Conservation (phyloP, 805 yeast genomes). For the Sugiyamaella lignohabitans region DNA sequence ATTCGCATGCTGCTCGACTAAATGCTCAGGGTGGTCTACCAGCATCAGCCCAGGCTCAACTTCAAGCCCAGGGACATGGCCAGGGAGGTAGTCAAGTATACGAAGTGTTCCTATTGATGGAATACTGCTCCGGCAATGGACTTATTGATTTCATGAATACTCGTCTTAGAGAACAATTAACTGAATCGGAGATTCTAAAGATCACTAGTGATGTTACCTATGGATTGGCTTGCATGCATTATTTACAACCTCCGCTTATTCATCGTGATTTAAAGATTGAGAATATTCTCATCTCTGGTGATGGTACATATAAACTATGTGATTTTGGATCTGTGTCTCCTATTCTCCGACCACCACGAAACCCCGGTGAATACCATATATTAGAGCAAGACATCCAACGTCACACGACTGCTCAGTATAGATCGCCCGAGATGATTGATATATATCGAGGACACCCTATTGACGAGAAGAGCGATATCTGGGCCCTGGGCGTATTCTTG, state of each 20-base stretch:
- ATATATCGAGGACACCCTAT: slow-evolving; percentile 74
- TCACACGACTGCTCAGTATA: slow-evolving; percentile 93
- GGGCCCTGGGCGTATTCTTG: slow-evolving; percentile 93
- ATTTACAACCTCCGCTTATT: slow-evolving; percentile 55
- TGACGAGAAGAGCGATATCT: slow-evolving; percentile 87
- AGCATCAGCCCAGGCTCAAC: not conserved
- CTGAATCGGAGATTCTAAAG: slow-evolving; percentile 68
- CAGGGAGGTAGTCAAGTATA: slow-evolving; percentile 43
- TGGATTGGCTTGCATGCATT: slow-evolving; percentile 84
- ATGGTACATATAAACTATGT: slow-evolving; percentile 73
- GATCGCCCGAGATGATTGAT: slow-evolving; percentile 96
- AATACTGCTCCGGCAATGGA: slow-evolving; percentile 81
- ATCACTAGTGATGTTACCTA: slow-evolving; percentile 76
- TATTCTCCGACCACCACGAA: slow-evolving; percentile 66
- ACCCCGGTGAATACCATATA: slow-evolving; percentile 64
- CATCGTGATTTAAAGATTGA: slow-evolving; percentile 95
- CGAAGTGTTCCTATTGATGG: slow-evolving; percentile 91
- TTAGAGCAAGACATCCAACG: slow-evolving; percentile 77
- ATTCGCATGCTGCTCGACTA: slow-evolving; percentile 86
- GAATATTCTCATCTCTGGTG: slow-evolving; percentile 68
- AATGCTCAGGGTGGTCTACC: not conserved
- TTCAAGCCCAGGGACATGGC: slow-evolving; percentile 27
- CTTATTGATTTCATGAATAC: slow-evolving; percentile 84
- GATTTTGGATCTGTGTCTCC: slow-evolving; percentile 90
- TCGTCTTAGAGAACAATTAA: slow-evolving; percentile 68